Evolutionary conservation across 352 stramenopile species (phyloP).

Genomic region (Globisporangium acanthophoron): DNA sequence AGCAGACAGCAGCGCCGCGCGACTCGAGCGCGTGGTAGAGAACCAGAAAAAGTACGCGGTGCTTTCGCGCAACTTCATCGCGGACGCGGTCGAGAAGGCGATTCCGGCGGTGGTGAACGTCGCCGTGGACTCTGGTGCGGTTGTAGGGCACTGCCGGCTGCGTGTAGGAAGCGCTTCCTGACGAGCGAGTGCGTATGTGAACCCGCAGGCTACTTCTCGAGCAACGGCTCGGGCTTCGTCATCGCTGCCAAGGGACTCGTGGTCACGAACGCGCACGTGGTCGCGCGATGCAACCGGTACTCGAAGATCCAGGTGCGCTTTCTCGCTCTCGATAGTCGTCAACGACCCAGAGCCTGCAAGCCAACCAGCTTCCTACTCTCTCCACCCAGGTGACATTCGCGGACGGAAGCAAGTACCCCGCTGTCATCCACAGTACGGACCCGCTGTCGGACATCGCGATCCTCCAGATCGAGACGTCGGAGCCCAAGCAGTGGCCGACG

Average conservation of each 20-base stretch:
- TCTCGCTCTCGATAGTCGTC: neutral
- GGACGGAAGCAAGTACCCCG: constrained; percentile 74
- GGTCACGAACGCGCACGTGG: constrained; percentile 92
- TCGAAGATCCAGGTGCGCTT: constrained; percentile 66
- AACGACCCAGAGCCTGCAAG: too few species aligned
- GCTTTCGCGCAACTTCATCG: constrained; percentile 81
- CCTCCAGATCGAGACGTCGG: constrained; percentile 71
- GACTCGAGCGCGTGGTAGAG: constrained; percentile 17
- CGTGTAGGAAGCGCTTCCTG: neutral
- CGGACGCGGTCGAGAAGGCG: constrained; percentile 85
- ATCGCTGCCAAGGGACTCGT: constrained; percentile 83
- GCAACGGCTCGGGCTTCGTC: constrained; percentile 91
- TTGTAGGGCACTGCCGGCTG: neutral
- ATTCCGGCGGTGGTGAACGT: constrained; percentile 90
- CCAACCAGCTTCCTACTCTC: too few species aligned
- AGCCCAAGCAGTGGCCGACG: constrained; percentile 57
- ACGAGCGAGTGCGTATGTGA: neutral
- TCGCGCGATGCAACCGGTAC: constrained; percentile 76
- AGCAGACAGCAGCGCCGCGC: constrained; percentile 12
- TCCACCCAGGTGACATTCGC: constrained; percentile 64
- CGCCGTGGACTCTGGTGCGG: constrained; percentile 52
- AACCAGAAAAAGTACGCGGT: constrained; percentile 13
- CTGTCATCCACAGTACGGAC: constrained; percentile 82
- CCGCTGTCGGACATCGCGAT: constrained; percentile 89
- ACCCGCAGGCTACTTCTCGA: constrained; percentile 47